Conservation (phyloP, 192 early-diverging fungal genomes). For the Backusella australiensis region DNA sequence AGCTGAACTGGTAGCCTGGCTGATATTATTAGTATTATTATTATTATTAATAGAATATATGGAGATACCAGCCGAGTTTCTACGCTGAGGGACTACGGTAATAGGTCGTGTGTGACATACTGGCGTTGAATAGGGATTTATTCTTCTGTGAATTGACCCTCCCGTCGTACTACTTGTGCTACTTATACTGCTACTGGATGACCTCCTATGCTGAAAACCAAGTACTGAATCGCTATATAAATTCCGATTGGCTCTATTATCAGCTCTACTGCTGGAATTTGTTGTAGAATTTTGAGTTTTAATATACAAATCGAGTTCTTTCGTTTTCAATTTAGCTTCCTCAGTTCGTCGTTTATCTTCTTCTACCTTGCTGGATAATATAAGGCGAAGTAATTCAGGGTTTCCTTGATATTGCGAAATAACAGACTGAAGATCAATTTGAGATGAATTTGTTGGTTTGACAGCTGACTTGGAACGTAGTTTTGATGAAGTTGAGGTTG, state of each 20-base stretch:
- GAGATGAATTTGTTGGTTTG: neutral
- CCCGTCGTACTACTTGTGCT: slow-evolving; percentile 7
- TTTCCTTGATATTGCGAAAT: slow-evolving; percentile 44
- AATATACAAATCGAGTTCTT: slow-evolving; percentile 45
- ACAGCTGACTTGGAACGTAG: slow-evolving; percentile 5
- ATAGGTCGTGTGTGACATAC: neutral
- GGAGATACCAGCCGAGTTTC: neutral
- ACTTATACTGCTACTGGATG: slow-evolving; percentile 10
- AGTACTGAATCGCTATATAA: neutral
- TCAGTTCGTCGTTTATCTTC: slow-evolving; percentile 56
- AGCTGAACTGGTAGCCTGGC: neutral
- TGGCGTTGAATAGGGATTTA: neutral
- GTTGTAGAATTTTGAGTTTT: slow-evolving; percentile 27
- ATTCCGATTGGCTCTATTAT: neutral
- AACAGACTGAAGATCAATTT: slow-evolving; percentile 46
- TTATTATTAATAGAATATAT: neutral
- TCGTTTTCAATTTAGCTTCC: slow-evolving; percentile 50
- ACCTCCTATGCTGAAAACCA: neutral
- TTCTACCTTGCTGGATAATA: slow-evolving; percentile 52
- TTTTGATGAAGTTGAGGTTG: neutral
- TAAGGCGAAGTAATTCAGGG: slow-evolving; percentile 53
- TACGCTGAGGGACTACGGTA: neutral
- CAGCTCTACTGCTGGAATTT: neutral
- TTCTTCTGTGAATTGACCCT: slow-evolving; percentile 11
- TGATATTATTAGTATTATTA: neutral